A percentile compares a stretch with the other conserved stretches of the same genome.
These are phyloP conservation scores for Colletotrichum lini DNA, from an alignment of 2,329 filamentous ascomycete genomes.

Conservation along the genomic window DNA sequence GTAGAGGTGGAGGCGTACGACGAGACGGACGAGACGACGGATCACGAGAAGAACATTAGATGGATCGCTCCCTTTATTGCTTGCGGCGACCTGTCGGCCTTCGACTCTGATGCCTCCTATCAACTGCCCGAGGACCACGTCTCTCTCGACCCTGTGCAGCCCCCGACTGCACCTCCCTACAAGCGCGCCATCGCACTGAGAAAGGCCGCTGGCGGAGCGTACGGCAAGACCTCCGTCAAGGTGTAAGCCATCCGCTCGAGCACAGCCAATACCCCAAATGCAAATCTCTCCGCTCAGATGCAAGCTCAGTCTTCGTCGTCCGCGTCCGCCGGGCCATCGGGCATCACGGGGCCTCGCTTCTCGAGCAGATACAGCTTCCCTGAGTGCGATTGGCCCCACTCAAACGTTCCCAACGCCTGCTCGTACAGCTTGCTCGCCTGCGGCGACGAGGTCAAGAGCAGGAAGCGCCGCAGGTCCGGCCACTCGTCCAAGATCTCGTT, in stretches of 20 bases:
- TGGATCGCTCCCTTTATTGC: constrained; percentile 98
- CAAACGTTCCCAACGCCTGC: constrained; percentile 61
- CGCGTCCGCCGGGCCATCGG: constrained; percentile 24
- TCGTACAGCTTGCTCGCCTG: constrained; percentile 61
- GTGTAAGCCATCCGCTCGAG: constrained; percentile 42
- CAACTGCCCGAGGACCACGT: constrained; percentile 88
- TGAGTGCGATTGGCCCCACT: constrained; percentile 59
- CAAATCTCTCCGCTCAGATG: neutral
- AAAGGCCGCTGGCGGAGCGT: constrained; percentile 81
- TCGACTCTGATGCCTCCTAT: constrained; percentile 96
- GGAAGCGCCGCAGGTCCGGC: constrained; percentile 71
- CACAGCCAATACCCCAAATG: neutral
- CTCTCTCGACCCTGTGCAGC: constrained; percentile 92
- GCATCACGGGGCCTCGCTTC: constrained; percentile 52
- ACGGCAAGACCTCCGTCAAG: constrained; percentile 75
- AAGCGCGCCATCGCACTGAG: constrained; percentile 90
- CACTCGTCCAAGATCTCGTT: constrained; percentile 70
- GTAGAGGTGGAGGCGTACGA: constrained; percentile 49
- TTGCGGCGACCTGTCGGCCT: constrained; percentile 95
- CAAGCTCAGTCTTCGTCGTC: constrained; percentile 20
- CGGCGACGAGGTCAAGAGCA: constrained; percentile 65
- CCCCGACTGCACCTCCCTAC: constrained; percentile 95
- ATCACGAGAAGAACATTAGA: constrained; percentile 60
- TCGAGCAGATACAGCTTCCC: constrained; percentile 58
- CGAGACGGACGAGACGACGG: constrained; percentile 46